Conservation (phyloP, 257 asterid species). For the Solanum okadae region DNA sequence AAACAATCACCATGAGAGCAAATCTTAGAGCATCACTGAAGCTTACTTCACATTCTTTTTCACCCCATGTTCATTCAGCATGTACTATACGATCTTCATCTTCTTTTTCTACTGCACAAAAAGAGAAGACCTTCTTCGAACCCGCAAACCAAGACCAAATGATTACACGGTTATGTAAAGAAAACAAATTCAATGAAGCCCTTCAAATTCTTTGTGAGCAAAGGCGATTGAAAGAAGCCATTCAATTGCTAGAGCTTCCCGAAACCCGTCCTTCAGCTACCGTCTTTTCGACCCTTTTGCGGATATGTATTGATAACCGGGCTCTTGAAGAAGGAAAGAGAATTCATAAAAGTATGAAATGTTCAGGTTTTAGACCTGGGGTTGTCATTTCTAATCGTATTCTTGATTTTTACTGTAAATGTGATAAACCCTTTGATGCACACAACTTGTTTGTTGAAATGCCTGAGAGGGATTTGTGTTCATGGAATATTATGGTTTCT, state of each 20-base stretch:
- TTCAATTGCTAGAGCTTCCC: constrained; percentile 25
- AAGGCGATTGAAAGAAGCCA: constrained; percentile 45
- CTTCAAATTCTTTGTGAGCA: constrained; percentile 36
- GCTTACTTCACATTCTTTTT: background rate
- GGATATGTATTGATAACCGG: constrained; percentile 40
- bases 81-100: background rate
- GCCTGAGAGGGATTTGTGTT: constrained; percentile 50
- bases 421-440: constrained; percentile 44
- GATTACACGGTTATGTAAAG: constrained; percentile 2
- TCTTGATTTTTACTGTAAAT: constrained; percentile 58
- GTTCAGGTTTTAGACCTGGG: constrained; percentile 44
- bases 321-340: constrained; percentile 51
- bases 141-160: constrained; percentile 2
- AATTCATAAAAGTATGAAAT: constrained; percentile 36
- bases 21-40: background rate
- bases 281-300: constrained; percentile 29
- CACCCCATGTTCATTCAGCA: background rate
- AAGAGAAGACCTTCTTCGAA: background rate
- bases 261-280: constrained; percentile 24
- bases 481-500: constrained; percentile 68
- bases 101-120: background rate
- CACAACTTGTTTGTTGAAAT: constrained; percentile 46
- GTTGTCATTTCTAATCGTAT: constrained; percentile 43
- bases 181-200: constrained; percentile 19
- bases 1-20: background rate